These are phyloP conservation scores for Melampsora larici-populina DNA, from an alignment of 1,284 basidiomycete genomes.

Conservation along the genomic window DNA sequence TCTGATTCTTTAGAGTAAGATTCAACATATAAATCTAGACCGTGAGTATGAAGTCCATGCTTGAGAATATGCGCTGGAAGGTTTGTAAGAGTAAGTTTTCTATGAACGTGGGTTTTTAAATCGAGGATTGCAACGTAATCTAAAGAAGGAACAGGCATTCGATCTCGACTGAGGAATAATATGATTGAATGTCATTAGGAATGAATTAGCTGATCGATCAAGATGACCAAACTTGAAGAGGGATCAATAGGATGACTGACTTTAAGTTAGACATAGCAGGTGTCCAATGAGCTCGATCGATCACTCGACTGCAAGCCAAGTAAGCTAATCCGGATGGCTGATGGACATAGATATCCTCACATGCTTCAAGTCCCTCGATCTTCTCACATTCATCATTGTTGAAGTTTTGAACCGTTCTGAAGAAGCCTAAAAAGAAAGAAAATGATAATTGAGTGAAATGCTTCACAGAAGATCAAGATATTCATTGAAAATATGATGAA, in stretches of 20 bases:
- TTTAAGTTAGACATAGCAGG: slow-evolving; percentile 9
- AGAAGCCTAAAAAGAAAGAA: slow-evolving; percentile 2
- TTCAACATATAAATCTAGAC: slow-evolving; percentile 27
- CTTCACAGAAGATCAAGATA: not conserved
- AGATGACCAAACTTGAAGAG: not conserved
- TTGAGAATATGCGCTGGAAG: slow-evolving; percentile 17
- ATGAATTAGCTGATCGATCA: too few relatives aligned
- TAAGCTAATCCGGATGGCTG: slow-evolving; percentile 22
- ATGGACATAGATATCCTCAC: slow-evolving; percentile 35
- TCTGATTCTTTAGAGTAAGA: slow-evolving; percentile 3
- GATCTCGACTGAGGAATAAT: slow-evolving; percentile 4
- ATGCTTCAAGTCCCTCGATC: slow-evolving; percentile 30
- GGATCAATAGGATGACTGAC: slow-evolving; percentile 3
- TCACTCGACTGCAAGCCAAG: slow-evolving; percentile 25
- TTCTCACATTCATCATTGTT: slow-evolving; percentile 37
- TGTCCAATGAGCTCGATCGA: slow-evolving; percentile 20
- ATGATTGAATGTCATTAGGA: not conserved
- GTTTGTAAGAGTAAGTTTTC: slow-evolving; percentile 26
- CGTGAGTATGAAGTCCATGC: slow-evolving; percentile 28
- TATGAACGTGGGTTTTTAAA: slow-evolving; percentile 21
- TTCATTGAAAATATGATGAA: not conserved
- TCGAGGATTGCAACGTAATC: slow-evolving; percentile 33
- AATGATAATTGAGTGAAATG: not conserved
- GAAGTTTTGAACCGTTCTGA: slow-evolving; percentile 6
- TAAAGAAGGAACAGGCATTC: slow-evolving; percentile 14